Conservation (phyloP, 805 yeast species). For the Grigorovia jiainica region DNA sequence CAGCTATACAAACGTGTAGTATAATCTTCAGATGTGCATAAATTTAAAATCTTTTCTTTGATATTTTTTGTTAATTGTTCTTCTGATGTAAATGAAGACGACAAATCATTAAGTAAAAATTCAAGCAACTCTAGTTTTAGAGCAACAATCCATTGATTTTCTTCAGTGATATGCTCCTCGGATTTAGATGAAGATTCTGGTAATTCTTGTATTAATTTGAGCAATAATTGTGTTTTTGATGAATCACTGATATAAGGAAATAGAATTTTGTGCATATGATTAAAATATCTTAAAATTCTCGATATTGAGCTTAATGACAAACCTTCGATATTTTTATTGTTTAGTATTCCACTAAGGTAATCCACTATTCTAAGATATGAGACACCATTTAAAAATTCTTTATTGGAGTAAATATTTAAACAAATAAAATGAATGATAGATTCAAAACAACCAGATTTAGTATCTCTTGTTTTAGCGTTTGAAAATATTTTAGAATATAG, state of each 20-base stretch:
- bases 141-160: constrained; percentile 17
- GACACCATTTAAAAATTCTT: constrained; percentile 18
- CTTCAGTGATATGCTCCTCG: background rate
- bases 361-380: constrained; percentile 22
- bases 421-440: constrained; percentile 30
- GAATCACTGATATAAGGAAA: constrained; percentile 27
- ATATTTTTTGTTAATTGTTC: constrained; percentile 24
- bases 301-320: constrained; percentile 13
- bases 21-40: constrained; percentile 33
- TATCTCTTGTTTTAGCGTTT: constrained; percentile 15
- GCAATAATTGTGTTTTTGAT: constrained; percentile 26
- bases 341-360: constrained; percentile 21
- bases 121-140: constrained; percentile 17
- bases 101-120: constrained; percentile 14
- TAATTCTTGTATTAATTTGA: constrained; percentile 9
- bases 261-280: constrained; percentile 15
- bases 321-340: constrained; percentile 14
- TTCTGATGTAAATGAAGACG: constrained; percentile 24
- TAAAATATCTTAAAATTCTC: constrained; percentile 18
- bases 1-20: constrained; percentile 35
- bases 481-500: constrained; percentile 18
- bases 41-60: constrained; percentile 27
- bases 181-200: constrained; percentile 4
- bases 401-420: constrained; percentile 20
- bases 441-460: constrained; percentile 28